Evolutionary conservation across 371 early-diverging fungal genomes (phyloP), one percentile per base, ranked within the genome.

Genomic region (Mortierella sp.): DNA sequence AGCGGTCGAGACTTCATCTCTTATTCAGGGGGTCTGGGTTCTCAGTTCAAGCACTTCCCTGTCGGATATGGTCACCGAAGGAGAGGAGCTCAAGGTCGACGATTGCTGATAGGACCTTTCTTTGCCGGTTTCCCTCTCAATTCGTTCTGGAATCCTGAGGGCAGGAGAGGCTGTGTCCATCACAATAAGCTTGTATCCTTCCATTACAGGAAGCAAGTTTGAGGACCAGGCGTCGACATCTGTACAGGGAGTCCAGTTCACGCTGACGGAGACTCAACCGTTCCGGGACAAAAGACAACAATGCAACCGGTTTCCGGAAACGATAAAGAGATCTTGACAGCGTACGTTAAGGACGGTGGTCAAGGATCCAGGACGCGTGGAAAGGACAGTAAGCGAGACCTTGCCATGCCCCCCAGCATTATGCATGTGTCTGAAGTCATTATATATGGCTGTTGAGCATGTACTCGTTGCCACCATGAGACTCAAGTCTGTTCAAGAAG

Each of bases 101-200:
- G 46, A 21, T 15, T 7, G 15, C 26, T 31, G 55, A 49, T 21
- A 61, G 50, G 46, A 56, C 2, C n/a, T 14, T 0, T 23, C 50
- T 15, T 28, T 56, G 14, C 56, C 56, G 6, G 41, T 69, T 5
- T 48, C 56, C 8, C 51, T 69, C 11, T 14, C 43, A 1, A 24
- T 68, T 11, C 69, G 56, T 9, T 32, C 51, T 12, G 23, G 34
- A 37, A 39, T 23, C 14, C 17, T 61, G 11, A 12, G 21, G n/a
- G 43, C 51, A 23, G 46, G 37, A 8, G 28, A 59, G 12, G 43
- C 46, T 15, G 50, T 68, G 21, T 52, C 62, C 6, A 24, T 61
- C 6, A 61, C 61, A 0, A 31, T 69, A 1, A 15, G 26, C 0
- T 43, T 56, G 24, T n/a, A 14, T 2, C 43, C 60, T 6, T 50